phyloP scores from a whole-genome alignment of 495 filamentous ascomycete species.

The Staphylotrichum tortipilum region DNA sequence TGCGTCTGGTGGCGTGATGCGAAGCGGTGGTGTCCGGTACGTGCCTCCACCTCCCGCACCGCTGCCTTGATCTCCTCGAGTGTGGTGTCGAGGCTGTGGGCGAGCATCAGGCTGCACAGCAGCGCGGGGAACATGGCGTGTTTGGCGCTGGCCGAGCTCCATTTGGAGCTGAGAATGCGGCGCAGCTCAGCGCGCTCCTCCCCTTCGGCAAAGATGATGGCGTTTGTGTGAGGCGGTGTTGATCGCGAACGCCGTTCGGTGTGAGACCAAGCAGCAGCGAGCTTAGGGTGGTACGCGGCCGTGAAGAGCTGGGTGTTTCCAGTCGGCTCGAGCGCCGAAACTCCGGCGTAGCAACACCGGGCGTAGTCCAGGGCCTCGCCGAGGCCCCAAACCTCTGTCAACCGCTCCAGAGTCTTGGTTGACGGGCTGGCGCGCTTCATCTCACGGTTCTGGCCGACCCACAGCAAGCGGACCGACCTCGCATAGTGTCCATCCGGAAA shows the following conservation, averaged over 20 bases:
- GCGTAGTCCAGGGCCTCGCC: slow-evolving; percentile 15
- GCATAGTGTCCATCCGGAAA: slow-evolving; percentile 4
- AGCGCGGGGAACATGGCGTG: slow-evolving; percentile 26
- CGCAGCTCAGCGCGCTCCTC: slow-evolving; percentile 17
- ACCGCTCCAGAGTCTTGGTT: background rate
- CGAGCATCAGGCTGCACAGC: slow-evolving; percentile 18
- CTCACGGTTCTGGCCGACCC: slow-evolving; percentile 13
- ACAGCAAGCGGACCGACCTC: slow-evolving; percentile 12
- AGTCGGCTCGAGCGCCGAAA: slow-evolving; percentile 2
- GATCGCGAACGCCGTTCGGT: background rate
- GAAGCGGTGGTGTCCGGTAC: slow-evolving; percentile 24
- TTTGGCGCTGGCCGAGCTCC: slow-evolving; percentile 4
- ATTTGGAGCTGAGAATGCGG: slow-evolving; percentile 14
- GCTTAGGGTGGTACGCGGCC: slow-evolving; percentile 23
- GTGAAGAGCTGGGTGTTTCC: slow-evolving; percentile 7
- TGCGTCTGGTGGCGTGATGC: slow-evolving; percentile 15
- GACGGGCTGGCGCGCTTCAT: slow-evolving; percentile 10
- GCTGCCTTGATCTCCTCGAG: slow-evolving; percentile 22
- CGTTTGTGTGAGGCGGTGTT: slow-evolving; percentile 1
- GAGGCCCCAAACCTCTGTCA: slow-evolving; percentile 12
- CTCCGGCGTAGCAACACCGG: slow-evolving; percentile 19
- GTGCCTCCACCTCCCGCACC: slow-evolving; percentile 20
- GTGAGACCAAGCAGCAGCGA: slow-evolving; percentile 18
- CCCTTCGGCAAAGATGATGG: slow-evolving; percentile 17
- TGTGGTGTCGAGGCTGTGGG: slow-evolving; percentile 18